Percentiles rank a stretch among this genome's conserved stretches.
phyloP scores from a whole-genome alignment of 2,329 filamentous ascomycete species.

The Cladophialophora carrionii region DNA sequence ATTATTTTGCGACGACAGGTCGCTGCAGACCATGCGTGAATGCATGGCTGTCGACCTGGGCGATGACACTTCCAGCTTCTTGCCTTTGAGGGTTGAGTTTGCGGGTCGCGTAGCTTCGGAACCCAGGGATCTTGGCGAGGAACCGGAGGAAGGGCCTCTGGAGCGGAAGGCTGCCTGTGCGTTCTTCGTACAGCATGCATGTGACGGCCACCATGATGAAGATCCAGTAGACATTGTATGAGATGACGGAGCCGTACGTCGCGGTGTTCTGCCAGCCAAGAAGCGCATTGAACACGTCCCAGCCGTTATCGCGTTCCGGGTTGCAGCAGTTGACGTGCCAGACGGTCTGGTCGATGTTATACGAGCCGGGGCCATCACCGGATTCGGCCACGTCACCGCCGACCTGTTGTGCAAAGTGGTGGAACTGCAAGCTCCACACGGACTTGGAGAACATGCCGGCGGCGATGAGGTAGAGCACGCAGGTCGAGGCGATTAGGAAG shows the following conservation, averaged over 20 bases:
- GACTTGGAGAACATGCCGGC: constrained; percentile 78
- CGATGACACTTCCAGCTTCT: background rate
- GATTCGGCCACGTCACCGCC: constrained; percentile 63
- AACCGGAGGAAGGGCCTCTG: constrained; percentile 32
- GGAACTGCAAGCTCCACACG: constrained; percentile 74
- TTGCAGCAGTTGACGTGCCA: constrained; percentile 89
- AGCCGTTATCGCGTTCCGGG: constrained; percentile 72
- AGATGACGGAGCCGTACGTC: constrained; percentile 82
- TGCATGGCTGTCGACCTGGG: background rate
- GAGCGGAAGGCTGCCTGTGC: constrained; percentile 29
- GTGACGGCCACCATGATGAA: constrained; percentile 67
- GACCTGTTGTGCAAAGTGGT: constrained; percentile 65
- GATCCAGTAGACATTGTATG: constrained; percentile 88
- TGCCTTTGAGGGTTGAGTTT: background rate
- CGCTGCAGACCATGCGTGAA: background rate
- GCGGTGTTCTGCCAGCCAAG: constrained; percentile 88
- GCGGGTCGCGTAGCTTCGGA: background rate
- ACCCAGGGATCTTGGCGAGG: constrained; percentile 37
- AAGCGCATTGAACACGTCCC: constrained; percentile 84
- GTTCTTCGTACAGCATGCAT: constrained; percentile 68
- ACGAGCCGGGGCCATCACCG: constrained; percentile 72
- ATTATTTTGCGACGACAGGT: background rate
- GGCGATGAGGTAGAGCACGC: constrained; percentile 80
- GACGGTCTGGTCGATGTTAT: constrained; percentile 75
- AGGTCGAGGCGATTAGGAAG: constrained; percentile 79